These are phyloP conservation scores for Tylopilus orsonianus DNA, from an alignment of 1,284 basidiomycete species.

Conservation along the genomic window DNA sequence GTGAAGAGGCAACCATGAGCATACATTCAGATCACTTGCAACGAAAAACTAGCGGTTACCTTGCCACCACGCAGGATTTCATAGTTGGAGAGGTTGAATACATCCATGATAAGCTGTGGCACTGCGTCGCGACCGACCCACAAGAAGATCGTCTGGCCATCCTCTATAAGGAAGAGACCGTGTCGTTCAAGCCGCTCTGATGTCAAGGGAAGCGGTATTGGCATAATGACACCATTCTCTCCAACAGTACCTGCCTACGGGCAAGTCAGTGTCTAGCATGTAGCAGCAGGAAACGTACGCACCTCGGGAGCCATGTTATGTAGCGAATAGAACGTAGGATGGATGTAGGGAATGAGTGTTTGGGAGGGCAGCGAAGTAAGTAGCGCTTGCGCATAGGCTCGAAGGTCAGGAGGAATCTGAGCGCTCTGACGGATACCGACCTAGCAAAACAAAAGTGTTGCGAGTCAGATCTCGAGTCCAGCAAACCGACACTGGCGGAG, in stretches of 20 bases:
- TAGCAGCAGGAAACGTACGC: conserved; percentile 19
- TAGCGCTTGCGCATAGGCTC: conserved; percentile 93
- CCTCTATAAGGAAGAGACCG: conserved; percentile 96
- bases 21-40: conserved; percentile 2
- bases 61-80: conserved; percentile 91
- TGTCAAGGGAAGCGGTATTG: conserved; percentile 86
- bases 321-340: conserved; percentile 93
- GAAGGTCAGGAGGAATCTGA: conserved; percentile 93
- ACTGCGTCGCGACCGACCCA: conserved; percentile 98
- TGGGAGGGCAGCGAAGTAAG: conserved; percentile 92
- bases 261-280: conserved; percentile 12
- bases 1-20: conserved; percentile 7
- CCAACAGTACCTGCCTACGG: conserved; percentile 77
- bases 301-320: conserved; percentile 97
- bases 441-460: conserved; percentile 38
- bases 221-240: conserved; percentile 80
- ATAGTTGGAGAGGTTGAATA: conserved; percentile 90
- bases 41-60: conserved; percentile 43
- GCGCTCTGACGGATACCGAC: conserved; percentile 93
- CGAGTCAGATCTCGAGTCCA: conserved; percentile 6
- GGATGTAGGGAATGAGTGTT: conserved; percentile 89
- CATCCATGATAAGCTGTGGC: conserved; percentile 90
- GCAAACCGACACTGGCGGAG: not conserved
- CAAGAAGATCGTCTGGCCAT: conserved; percentile 96
- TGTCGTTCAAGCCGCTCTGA: conserved; percentile 94